Percentiles rank a stretch among this genome's conserved stretches.
phyloP scores from a whole-genome alignment of 2,329 filamentous ascomycete species.

The Fusarium sublunatum region DNA sequence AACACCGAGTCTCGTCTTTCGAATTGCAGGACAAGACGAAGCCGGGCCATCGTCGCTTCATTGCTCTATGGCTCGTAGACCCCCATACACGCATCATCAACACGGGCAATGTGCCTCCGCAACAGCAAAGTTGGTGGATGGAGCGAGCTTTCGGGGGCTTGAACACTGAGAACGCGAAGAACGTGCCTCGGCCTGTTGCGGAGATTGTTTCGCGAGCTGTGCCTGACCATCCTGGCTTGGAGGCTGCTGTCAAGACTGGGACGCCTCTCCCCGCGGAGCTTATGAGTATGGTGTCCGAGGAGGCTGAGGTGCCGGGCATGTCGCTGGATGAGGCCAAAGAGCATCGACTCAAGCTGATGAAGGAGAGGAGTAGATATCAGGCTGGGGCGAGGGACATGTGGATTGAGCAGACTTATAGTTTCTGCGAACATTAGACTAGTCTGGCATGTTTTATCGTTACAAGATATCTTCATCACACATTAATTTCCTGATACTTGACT shows the following conservation, averaged over 20 bases:
- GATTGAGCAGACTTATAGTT: slow-evolving; percentile 5
- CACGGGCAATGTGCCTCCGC: slow-evolving; percentile 51
- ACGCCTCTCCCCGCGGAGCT: slow-evolving; percentile 21
- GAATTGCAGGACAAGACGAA: slow-evolving; percentile 58
- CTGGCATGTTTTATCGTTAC: too few species aligned
- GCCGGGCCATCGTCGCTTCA: slow-evolving; percentile 63
- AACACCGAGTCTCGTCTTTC: slow-evolving; percentile 52
- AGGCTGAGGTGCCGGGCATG: slow-evolving; percentile 21
- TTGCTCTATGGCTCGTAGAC: slow-evolving; percentile 66
- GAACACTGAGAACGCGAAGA: not conserved
- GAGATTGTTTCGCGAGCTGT: not conserved
- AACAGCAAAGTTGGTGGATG: slow-evolving; percentile 50
- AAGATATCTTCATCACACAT: too few species aligned
- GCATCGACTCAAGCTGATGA: slow-evolving; percentile 33
- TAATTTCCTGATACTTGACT: too few species aligned
- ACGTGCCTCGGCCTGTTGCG: slow-evolving; percentile 4
- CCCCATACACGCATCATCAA: slow-evolving; percentile 54
- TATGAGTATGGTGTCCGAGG: slow-evolving; percentile 12
- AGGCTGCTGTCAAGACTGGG: not conserved
- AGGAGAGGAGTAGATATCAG: slow-evolving; percentile 11
- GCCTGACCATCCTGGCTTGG: not conserved
- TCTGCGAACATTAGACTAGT: slow-evolving; percentile 31
- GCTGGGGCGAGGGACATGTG: rapidly evolving
- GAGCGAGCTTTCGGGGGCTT: slow-evolving; percentile 19
- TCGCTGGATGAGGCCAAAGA: slow-evolving; percentile 25